Base-by-base conservation (phyloP, 1,284 basidiomycete genomes). In the Leccinum subrobustum region DNA sequence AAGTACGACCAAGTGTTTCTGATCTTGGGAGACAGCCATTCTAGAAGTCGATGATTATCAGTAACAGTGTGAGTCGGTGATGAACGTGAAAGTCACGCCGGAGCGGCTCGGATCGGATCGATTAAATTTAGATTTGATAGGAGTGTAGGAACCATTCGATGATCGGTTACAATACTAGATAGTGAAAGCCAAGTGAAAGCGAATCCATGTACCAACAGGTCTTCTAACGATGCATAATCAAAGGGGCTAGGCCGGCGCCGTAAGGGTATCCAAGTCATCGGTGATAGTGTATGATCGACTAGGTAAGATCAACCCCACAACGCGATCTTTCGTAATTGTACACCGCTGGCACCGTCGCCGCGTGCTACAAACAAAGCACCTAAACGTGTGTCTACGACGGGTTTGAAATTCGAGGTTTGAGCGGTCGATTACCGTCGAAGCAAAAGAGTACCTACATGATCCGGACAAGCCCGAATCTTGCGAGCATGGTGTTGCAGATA, bases 321-420 rank as follows among this genome's bases (percentile, higher is more conserved):
- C 0, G 81, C 81, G 23, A 82, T 72, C 64, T 79, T 81, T 60
- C 70, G 75, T 59, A 83, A 68, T 58, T 80, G 78, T 14, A 82
- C 67, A 18, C 64, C 70, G 67, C 73, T 58, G 29, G 56, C 12
- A 57, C 73, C 59, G 68, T 73, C 27, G 67, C 71, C 60, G 53
- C 63, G 71, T 53, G 75, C 78, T 29, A 83, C 78, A 56, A 83
- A 82, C 18, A 83, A 65, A 3, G 79, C 79, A 20, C 81, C 81
- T 14, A 82, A 64, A 23, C 77, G 76, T 14, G 77, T 79, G 53
- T 77, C 81, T 82, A 56, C 12, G 52, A 42, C 2, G 8, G 27
- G n/a, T 20, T 51, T 37, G 52, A 35, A 52, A 37, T 39, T 27
- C 29, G 53, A 44, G 53, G 42, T 39, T 27, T 50, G 33, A 31